Evolutionary conservation across 2,329 filamentous ascomycete genomes (phyloP).

Genomic region (Phyllachora maydis): DNA sequence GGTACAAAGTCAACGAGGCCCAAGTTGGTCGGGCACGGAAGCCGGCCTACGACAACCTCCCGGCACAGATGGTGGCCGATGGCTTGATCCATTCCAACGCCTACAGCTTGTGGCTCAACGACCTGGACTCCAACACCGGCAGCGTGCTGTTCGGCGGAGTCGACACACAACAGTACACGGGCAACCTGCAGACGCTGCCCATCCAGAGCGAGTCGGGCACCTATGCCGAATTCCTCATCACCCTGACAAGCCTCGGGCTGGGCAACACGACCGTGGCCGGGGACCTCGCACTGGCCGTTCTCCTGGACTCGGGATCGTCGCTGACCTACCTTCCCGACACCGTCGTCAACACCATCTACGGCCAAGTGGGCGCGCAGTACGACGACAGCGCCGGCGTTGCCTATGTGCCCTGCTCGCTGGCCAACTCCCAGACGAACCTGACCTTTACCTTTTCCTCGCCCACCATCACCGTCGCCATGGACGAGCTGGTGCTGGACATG

Average conservation of each 20-base stretch:
- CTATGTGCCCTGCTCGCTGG: slow-evolving; percentile 38
- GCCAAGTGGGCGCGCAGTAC: slow-evolving; percentile 36
- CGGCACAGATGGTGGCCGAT: slow-evolving; percentile 37
- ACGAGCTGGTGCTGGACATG: slow-evolving; percentile 37
- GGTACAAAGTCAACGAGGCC: slow-evolving; percentile 63
- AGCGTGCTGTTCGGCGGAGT: slow-evolving; percentile 59
- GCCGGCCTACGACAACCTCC: slow-evolving; percentile 45
- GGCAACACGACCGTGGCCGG: slow-evolving; percentile 18
- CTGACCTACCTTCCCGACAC: slow-evolving; percentile 44
- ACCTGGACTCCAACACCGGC: slow-evolving; percentile 42
- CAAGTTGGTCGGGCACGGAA: slow-evolving; percentile 36
- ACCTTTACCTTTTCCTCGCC: slow-evolving; percentile 33
- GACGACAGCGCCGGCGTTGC: slow-evolving; percentile 28
- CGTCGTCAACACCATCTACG: slow-evolving; percentile 31
- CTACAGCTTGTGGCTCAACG: slow-evolving; percentile 60
- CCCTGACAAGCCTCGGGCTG: slow-evolving; percentile 36
- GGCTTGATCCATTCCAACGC: slow-evolving; percentile 43
- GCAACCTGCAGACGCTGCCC: slow-evolving; percentile 43
- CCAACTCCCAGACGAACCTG: slow-evolving; percentile 17
- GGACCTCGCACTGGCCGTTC: slow-evolving; percentile 32
- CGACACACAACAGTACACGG: slow-evolving; percentile 42
- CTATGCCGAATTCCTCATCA: slow-evolving; percentile 46
- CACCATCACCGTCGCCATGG: slow-evolving; percentile 31
- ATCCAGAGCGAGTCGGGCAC: slow-evolving; percentile 30
- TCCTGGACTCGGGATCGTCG: slow-evolving; percentile 52